phyloP scores from a whole-genome alignment of 2,329 filamentous ascomycete species.

The Aureobasidium sp. region DNA sequence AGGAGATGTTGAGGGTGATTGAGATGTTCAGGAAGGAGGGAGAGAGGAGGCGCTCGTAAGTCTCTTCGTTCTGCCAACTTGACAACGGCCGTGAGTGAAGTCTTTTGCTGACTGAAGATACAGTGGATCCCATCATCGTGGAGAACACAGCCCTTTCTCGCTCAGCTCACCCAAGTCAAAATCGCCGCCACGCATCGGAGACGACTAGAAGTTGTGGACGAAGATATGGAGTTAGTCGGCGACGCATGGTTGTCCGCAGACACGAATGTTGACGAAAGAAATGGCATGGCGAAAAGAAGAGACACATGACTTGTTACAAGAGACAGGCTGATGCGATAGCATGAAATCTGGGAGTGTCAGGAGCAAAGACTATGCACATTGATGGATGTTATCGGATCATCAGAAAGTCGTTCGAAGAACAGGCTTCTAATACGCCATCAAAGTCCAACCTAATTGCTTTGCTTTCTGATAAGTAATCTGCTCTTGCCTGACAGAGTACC shows the following conservation, averaged over 20 bases:
- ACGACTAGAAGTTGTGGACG: conserved; percentile 2
- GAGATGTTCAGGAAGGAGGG: conserved; percentile 81
- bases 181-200: conserved; percentile 12
- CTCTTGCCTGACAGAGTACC: no score
- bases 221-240: not conserved
- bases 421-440: no score
- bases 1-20: conserved; percentile 87
- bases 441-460: no score
- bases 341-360: not conserved
- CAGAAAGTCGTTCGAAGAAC: not conserved
- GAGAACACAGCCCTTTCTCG: conserved; percentile 5
- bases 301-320: not conserved
- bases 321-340: not conserved
- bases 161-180: conserved; percentile 4
- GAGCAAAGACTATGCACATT: not conserved
- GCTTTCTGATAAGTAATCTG: no score
- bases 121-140: conserved; percentile 3
- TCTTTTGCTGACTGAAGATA: not conserved
- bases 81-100: not conserved
- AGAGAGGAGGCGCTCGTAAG: conserved; percentile 73
- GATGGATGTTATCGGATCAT: not conserved
- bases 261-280: no score
- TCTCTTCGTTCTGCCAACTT: conserved; percentile 21
- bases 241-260: not conserved
- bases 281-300: not conserved